A percentile compares a stretch with the other conserved stretches of the same genome.
These are phyloP conservation scores for Wickerhamomyces silvicola DNA, from an alignment of 805 yeast genomes.

Conservation along the genomic window DNA sequence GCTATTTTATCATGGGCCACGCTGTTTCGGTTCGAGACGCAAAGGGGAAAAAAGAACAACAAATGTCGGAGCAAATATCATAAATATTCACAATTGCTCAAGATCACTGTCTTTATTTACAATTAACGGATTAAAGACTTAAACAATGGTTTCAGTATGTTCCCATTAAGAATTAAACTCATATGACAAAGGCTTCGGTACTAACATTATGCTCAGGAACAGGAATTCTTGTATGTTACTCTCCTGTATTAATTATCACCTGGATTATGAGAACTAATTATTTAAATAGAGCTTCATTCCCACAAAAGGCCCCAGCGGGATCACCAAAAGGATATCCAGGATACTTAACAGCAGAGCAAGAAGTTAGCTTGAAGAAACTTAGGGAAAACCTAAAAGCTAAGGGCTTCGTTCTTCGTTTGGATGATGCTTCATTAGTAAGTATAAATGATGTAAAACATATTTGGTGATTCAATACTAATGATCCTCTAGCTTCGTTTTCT, in stretches of 20 bases:
- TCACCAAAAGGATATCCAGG: constrained; percentile 78
- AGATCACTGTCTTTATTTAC: too few species aligned
- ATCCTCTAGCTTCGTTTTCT: constrained; percentile 57
- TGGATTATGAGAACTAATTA: neutral
- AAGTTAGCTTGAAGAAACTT: constrained; percentile 49
- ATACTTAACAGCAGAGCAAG: constrained; percentile 63
- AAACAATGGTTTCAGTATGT: too few species aligned
- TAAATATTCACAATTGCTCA: too few species aligned
- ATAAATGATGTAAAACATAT: neutral
- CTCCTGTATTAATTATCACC: neutral
- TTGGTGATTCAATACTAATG: neutral
- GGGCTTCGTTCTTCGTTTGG: constrained; percentile 75
- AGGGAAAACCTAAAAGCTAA: constrained; percentile 49
- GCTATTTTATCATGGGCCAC: too few species aligned
- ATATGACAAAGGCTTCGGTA: too few species aligned
- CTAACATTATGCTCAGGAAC: constrained; percentile 3
- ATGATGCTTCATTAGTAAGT: constrained; percentile 68
- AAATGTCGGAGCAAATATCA: too few species aligned
- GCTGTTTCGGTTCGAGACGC: too few species aligned
- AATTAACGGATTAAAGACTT: too few species aligned
- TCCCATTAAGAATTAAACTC: too few species aligned
- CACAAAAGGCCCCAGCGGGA: constrained; percentile 60
- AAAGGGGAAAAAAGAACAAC: too few species aligned
- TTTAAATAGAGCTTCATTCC: constrained; percentile 43
- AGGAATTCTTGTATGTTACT: constrained; percentile 3